phyloP scores from a whole-genome alignment of 495 filamentous ascomycete species.

The Hyphodiscus hymeniophilus region DNA sequence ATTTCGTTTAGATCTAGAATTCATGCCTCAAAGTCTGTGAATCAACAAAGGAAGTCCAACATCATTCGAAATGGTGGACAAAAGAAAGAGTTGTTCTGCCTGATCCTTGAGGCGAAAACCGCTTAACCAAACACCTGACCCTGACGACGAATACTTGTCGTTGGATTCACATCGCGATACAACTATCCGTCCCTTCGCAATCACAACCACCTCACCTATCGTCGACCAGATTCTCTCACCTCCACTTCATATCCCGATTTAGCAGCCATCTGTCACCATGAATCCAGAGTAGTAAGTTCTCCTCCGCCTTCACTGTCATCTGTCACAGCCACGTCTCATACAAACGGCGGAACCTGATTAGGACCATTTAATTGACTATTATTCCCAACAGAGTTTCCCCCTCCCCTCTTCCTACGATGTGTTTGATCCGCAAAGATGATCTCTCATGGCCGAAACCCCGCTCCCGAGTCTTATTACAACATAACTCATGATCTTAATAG shows the following conservation, averaged over 20 bases:
- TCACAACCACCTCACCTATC: constrained; percentile 9
- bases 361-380: constrained; percentile 14
- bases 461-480: constrained; percentile 2
- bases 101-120: too few species aligned
- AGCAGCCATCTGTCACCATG: constrained; percentile 49
- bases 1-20: too few species aligned
- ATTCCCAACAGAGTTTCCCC: constrained; percentile 17
- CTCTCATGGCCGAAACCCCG: neutral
- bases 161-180: constrained; percentile 10
- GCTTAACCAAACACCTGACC: too few species aligned
- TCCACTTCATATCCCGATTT: neutral
- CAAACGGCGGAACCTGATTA: neutral
- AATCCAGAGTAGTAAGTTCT: constrained; percentile 88
- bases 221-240: constrained; percentile 1
- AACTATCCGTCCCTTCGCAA: constrained; percentile 3
- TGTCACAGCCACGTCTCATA: constrained; percentile 11
- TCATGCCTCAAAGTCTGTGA: neutral
- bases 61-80: neutral
- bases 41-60: neutral
- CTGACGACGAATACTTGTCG: neutral
- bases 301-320: constrained; percentile 4
- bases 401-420: constrained; percentile 10
- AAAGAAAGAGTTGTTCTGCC: neutral
- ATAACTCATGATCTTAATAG: constrained; percentile 37
- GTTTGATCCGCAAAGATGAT: constrained; percentile 7